These are phyloP conservation scores for Chamaecrista fasciculata DNA, from an alignment of 306 rosid species.

Conservation along the genomic window DNA sequence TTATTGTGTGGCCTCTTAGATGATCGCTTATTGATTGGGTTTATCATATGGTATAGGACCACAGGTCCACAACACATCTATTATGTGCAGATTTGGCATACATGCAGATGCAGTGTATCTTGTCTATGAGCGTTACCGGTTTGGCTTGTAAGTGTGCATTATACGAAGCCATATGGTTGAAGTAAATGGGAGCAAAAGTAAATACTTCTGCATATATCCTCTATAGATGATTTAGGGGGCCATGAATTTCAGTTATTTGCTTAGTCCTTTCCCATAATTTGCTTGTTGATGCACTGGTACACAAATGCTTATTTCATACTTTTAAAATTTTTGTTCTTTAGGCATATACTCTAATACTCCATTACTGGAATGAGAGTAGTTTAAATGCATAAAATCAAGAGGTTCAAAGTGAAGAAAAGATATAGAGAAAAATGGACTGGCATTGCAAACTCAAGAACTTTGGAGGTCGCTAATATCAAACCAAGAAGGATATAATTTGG, in stretches of 20 bases:
- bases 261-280: neutral
- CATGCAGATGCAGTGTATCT: neutral
- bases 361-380: neutral
- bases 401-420: neutral
- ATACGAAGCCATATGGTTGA: neutral
- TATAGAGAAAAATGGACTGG: neutral
- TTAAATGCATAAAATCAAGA: slow-evolving; percentile 14
- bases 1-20: too few relatives aligned
- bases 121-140: neutral
- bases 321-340: neutral
- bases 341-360: neutral
- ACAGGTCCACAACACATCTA: neutral
- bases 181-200: neutral
- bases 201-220: neutral
- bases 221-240: neutral
- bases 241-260: neutral
- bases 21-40: too few relatives aligned
- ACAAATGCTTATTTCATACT: neutral
- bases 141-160: slow-evolving; percentile 1
- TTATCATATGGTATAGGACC: neutral
- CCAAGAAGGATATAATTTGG: neutral
- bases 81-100: neutral
- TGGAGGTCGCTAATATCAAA: neutral
- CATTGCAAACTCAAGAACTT: neutral
- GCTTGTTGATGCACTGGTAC: neutral